Conservation (phyloP, 2,329 filamentous ascomycete species). For the Aspergillus sp. region DNA sequence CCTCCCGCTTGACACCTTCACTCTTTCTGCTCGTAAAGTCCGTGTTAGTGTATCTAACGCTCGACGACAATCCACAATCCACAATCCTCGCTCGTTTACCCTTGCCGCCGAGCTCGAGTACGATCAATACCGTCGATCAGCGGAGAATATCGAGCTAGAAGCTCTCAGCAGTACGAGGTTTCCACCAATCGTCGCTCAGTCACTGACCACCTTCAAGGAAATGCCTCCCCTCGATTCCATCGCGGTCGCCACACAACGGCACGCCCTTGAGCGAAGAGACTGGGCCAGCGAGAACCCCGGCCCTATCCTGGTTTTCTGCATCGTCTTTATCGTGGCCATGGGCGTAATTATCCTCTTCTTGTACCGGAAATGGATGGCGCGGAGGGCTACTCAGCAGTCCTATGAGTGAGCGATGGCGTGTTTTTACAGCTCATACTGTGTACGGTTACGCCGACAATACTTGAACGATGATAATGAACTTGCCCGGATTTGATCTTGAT, state of each 20-base stretch:
- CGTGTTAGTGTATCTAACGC: background rate
- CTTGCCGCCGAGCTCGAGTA: background rate
- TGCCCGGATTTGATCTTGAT: background rate
- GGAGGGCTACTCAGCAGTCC: constrained; percentile 31
- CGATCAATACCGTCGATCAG: background rate
- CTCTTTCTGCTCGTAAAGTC: background rate
- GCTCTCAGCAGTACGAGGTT: background rate
- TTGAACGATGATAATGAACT: background rate
- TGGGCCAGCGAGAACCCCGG: constrained; percentile 63
- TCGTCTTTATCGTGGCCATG: constrained; percentile 60
- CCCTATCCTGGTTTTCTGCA: constrained; percentile 66
- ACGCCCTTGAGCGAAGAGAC: constrained; percentile 51
- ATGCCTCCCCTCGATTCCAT: constrained; percentile 38
- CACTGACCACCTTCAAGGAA: constrained; percentile 1
- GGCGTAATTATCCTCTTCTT: constrained; percentile 57
- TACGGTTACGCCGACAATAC: constrained; percentile 1
- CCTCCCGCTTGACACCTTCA: background rate
- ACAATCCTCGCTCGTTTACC: background rate
- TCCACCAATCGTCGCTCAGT: background rate
- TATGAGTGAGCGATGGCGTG: constrained; percentile 18
- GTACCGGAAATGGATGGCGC: constrained; percentile 48
- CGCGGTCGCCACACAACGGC: constrained; percentile 23
- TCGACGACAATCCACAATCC: background rate
- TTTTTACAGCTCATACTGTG: background rate
- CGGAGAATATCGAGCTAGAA: constrained; percentile 4